Conservation (phyloP, 2,329 filamentous ascomycete genomes). For the Colletotrichum caudatum region DNA sequence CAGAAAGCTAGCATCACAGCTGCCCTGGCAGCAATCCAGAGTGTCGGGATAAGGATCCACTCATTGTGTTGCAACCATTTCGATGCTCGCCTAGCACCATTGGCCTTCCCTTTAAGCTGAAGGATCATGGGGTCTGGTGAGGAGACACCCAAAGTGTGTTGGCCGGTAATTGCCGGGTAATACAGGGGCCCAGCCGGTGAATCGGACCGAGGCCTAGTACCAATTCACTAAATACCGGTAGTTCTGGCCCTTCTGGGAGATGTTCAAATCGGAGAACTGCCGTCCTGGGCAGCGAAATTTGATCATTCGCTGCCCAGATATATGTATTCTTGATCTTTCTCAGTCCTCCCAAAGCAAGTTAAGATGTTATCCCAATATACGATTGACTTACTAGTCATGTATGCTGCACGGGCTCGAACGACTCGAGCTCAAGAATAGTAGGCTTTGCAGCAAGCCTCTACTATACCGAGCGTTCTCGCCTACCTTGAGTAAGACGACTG, state of each 20-base stretch:
- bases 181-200: background rate
- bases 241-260: too few relatives aligned
- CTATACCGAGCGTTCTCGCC: background rate
- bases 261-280: background rate
- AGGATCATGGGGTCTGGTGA: slow-evolving; percentile 8
- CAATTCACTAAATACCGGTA: background rate
- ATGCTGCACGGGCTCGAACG: background rate
- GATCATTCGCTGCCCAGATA: background rate
- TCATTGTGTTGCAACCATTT: background rate
- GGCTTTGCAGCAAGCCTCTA: background rate
- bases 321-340: background rate
- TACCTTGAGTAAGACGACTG: background rate
- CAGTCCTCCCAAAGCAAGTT: too few relatives aligned
- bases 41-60: background rate
- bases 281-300: background rate
- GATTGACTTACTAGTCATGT: background rate
- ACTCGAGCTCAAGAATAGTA: background rate
- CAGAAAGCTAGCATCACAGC: background rate
- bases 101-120: background rate
- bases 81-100: too few relatives aligned
- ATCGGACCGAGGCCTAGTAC: background rate
- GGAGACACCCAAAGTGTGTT: background rate
- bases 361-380: background rate
- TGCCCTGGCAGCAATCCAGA: background rate
- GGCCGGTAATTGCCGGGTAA: slow-evolving; percentile 4